Conservation (phyloP, 129 eudicot species). For the Silybum marianum region DNA sequence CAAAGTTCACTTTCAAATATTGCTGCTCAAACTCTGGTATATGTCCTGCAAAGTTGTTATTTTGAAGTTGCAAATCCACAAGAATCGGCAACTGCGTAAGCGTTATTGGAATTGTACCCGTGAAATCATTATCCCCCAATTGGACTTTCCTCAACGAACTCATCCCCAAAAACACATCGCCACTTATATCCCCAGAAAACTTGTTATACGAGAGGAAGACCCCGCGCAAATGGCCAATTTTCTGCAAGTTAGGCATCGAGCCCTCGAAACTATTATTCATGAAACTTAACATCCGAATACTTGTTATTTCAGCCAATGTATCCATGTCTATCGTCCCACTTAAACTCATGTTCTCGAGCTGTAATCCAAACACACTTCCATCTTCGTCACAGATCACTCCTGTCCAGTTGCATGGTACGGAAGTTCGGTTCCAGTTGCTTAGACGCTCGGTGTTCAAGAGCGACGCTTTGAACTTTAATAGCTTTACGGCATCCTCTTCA, state of each 20-base stretch:
- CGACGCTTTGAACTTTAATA: slow-evolving; percentile 37
- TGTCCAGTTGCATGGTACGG: slow-evolving; percentile 53
- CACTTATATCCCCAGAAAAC: slow-evolving; percentile 54
- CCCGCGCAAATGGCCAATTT: slow-evolving; percentile 35
- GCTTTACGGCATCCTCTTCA: slow-evolving; percentile 28
- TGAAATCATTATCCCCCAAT: slow-evolving; percentile 45
- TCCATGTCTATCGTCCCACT: slow-evolving; percentile 53
- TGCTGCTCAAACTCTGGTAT: slow-evolving; percentile 52
- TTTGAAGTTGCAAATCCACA: slow-evolving; percentile 49
- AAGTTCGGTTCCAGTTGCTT: slow-evolving; percentile 33
- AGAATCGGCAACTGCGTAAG: slow-evolving; percentile 42
- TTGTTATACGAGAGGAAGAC: slow-evolving; percentile 51
- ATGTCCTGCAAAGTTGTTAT: slow-evolving; percentile 51
- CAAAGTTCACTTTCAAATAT: slow-evolving; percentile 35
- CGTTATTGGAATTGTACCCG: slow-evolving; percentile 56
- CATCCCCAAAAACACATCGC: slow-evolving; percentile 49
- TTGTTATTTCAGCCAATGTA: slow-evolving; percentile 40
- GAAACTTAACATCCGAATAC: slow-evolving; percentile 50
- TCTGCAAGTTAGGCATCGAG: slow-evolving; percentile 43
- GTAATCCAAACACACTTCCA: slow-evolving; percentile 44
- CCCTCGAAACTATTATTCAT: slow-evolving; percentile 67
- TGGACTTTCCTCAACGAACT: slow-evolving; percentile 39
- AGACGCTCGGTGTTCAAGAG: slow-evolving; percentile 34
- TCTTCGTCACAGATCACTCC: slow-evolving; percentile 46
- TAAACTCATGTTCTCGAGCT: slow-evolving; percentile 71